Base-by-base conservation (phyloP, 2,329 filamentous ascomycete genomes). In the Chaetomium sp. region DNA sequence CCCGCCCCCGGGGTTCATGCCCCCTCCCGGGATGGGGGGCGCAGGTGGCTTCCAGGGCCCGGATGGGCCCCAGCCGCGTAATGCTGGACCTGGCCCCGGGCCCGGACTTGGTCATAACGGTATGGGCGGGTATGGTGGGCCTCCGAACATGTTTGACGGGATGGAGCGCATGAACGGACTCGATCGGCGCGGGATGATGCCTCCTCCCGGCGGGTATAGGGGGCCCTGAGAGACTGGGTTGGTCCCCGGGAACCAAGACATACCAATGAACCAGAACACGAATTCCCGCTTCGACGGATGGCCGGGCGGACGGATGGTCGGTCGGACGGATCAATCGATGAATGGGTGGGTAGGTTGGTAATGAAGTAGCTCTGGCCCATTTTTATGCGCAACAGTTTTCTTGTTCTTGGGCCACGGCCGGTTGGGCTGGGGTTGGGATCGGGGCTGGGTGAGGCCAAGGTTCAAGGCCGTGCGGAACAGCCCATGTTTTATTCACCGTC, bases 1-100 rank as follows among this genome's bases (percentile, higher is more conserved):
- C 6, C 80, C 78, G 13, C 77, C 76, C 8, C 77, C 81, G 5
- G 83, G 81, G 21, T 86, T 85, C 70, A 78, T 87, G 72, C 81
- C 79, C 5, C 85, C 81, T 16, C 83, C 83, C 1, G 83, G 80
- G 12, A 82, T 87, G 73, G 81, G 78, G 49, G 83, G 81, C 25
- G 72, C 35, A 21, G 81, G 77, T 54, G 83, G 81, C 13, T 88
- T 86, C 72, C 85, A 83, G 68, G 84, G 84, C 16, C 82, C 80
- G 9, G 64, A 66, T n/a, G 65, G 60, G 2, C 55, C 54, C 4
- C 65, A 50, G 56, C 62, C 55, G 19, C 62, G 55, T 4, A 64
- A 60, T 56, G 63, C 65, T 5, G 68, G 57, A 6, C 42, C 45
- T 9, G 56, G 66, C 35, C 51, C 51, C 27, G 51, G 51, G 10